Conservation (phyloP, 192 early-diverging fungal species). For the Backusella australiensis region DNA sequence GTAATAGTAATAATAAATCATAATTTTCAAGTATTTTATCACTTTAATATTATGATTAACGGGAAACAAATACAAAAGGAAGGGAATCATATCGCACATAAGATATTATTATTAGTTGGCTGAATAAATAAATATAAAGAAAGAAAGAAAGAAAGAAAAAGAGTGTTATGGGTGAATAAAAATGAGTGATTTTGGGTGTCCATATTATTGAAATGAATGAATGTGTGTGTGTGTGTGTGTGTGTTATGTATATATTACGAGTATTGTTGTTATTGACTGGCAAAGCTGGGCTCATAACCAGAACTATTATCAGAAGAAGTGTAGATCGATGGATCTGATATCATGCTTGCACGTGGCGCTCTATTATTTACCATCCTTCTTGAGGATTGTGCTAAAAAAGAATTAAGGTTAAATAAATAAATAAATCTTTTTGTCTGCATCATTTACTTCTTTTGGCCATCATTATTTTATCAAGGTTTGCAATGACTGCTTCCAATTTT, state of each 20-base stretch:
- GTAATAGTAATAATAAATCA: not conserved
- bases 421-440: not conserved
- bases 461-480: constrained; percentile 8
- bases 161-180: not conserved
- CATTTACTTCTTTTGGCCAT: not conserved
- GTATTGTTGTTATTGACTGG: not conserved
- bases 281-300: not conserved
- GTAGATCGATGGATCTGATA: not conserved
- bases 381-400: not conserved
- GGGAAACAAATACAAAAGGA: not conserved
- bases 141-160: not conserved
- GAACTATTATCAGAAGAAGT: not conserved
- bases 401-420: not conserved
- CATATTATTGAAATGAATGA: not conserved
- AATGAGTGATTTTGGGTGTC: not conserved
- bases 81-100: not conserved
- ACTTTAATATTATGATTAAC: not conserved
- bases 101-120: not conserved
- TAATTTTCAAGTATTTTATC: not conserved
- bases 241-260: not conserved
- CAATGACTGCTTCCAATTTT: constrained; percentile 16
- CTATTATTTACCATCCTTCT: constrained; percentile 5
- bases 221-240: too few relatives aligned
- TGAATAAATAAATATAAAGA: not conserved
- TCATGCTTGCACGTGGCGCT: not conserved